phyloP scores from a whole-genome alignment of 371 early-diverging fungal species.

The Mortierella sp. region DNA sequence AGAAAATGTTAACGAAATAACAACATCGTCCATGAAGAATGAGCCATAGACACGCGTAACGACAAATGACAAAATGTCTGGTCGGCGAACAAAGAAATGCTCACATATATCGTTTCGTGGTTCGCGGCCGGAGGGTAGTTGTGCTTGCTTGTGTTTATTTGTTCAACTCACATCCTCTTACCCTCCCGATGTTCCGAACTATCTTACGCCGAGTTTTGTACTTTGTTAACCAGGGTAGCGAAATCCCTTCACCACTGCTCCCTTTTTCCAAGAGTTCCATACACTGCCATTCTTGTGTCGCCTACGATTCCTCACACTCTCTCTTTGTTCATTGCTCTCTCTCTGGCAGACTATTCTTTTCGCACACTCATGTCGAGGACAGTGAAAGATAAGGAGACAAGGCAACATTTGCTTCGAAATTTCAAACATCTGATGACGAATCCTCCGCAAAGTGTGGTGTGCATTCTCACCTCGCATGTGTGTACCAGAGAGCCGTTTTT shows the following conservation, averaged over 20 bases:
- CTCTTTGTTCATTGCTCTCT: too few relatives aligned
- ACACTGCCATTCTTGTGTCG: background rate
- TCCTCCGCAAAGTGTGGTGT: background rate
- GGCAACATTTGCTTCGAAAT: too few relatives aligned
- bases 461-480: background rate
- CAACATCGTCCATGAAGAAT: background rate
- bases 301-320: background rate
- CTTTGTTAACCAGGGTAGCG: too few relatives aligned
- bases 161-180: background rate
- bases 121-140: background rate
- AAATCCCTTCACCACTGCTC: too few relatives aligned
- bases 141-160: background rate
- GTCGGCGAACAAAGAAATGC: too few relatives aligned
- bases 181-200: background rate
- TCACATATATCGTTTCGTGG: background rate
- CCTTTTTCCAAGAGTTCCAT: background rate
- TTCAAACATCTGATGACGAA: slow-evolving; percentile 7
- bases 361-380: background rate
- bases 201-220: background rate
- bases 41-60: background rate
- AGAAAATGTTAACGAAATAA: background rate
- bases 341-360: too few relatives aligned
- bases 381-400: background rate
- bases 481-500: background rate
- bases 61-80: background rate